Evolutionary conservation across 2,329 filamentous ascomycete genomes (phyloP), one percentile per base, ranked within the genome.

Genomic region (Nemania sp.): DNA sequence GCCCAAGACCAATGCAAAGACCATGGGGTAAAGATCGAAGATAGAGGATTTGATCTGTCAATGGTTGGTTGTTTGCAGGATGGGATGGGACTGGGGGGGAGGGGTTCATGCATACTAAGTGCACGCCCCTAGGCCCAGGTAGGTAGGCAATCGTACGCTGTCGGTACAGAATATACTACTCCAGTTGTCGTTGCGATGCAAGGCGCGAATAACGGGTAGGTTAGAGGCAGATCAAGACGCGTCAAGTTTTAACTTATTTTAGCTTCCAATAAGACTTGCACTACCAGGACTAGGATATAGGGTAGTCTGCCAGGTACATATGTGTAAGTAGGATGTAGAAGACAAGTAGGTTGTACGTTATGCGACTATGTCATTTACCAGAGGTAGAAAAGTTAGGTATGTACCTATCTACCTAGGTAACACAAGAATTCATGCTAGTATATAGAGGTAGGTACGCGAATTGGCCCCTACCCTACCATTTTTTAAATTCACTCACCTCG

Each of bases 41-140:
- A 55, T 67, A 49, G 67, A 64, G 59, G 55, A 63, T 60, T 65
- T 56, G 62, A 53, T 64, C 61, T 38, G 8, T 51, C 57, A 61
- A 58, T 66, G 64, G 64, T 47, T 56, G 35, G 47, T 29, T 15
- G 41, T 38, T 65, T 24, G 52, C 41, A 65, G 62, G 45, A 41
- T 47, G 26, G n/a, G 35, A 49, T 56, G 43, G 43, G 53, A 51
- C 59, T 52, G 51, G 60, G 68, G 68, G 64, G 56, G 61, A 64
- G 67, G 64, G 65, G 68, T 67, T 70, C 64, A 67, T 68, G 64
- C 61, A 69, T 69, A 62, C 47, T 61, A 67, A 47, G 55, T 35
- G 51, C 62, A 62, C 66, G 49, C 57, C 66, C 61, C 62, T 65
- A 54, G 55, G 20, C 32, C 58, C 27, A 62, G 56, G 49, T 60